A percentile compares a stretch with the other conserved stretches of the same genome.
phyloP scores from a whole-genome alignment of 805 yeast genomes.

The Barnettozyma wickerhamii region DNA sequence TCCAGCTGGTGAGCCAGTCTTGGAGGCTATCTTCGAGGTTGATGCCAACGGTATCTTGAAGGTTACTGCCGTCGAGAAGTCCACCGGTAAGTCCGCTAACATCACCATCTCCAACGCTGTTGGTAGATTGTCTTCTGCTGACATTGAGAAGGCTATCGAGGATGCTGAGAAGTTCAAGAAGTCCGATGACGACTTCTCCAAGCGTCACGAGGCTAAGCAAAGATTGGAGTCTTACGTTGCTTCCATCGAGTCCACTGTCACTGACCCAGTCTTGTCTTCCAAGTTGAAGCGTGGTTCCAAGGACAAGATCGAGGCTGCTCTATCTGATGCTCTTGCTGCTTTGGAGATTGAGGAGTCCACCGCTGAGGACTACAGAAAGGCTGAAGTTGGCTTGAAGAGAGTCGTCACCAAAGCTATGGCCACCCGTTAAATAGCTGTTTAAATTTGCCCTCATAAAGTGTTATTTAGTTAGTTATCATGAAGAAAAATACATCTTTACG shows the following conservation, averaged over 20 bases:
- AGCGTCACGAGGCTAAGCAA: constrained; percentile 99
- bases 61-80: constrained; percentile 98
- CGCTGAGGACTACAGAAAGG: constrained; percentile 98
- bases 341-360: constrained; percentile 94
- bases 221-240: constrained; percentile 98
- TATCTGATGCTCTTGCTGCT: constrained; percentile 97
- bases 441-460: constrained; percentile 9
- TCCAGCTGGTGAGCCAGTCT: constrained; percentile 99
- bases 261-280: constrained; percentile 97
- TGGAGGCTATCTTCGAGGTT: constrained; percentile 98
- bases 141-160: constrained; percentile 96
- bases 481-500: constrained; percentile 5
- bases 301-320: constrained; percentile 96
- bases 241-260: constrained; percentile 90
- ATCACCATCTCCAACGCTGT: constrained; percentile 98
- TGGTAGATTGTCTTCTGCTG: constrained; percentile 95
- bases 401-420: constrained; percentile 99
- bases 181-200: constrained; percentile 98
- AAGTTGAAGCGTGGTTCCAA: constrained; percentile 96
- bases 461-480: constrained; percentile 7
- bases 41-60: constrained; percentile 99
- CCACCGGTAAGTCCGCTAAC: constrained; percentile 97
- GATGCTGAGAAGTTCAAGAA: constrained; percentile 99
- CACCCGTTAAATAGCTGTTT: constrained; percentile 64
- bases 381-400: constrained; percentile 98